Evolutionary conservation across 2,329 filamentous ascomycete genomes (phyloP).

Genomic region (Exserohilum turcica): DNA sequence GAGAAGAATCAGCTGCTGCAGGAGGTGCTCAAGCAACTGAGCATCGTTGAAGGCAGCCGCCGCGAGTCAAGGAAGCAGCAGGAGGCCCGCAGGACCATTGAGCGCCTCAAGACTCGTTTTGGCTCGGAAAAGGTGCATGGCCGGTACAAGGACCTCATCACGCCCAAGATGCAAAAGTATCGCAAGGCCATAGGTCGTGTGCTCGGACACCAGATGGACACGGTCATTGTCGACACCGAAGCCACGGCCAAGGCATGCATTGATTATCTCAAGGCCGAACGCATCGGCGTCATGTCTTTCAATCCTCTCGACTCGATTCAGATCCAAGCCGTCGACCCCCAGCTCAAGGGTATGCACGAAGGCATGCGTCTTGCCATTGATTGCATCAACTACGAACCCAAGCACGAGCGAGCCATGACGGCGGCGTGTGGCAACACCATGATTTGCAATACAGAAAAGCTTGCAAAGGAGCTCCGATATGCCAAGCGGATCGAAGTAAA

Average conservation of each 20-base stretch:
- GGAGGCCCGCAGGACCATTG: conserved; percentile 80
- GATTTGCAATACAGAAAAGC: conserved; percentile 84
- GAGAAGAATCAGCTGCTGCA: conserved; percentile 92
- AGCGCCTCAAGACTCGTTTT: conserved; percentile 85
- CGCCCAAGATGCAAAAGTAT: conserved; percentile 96
- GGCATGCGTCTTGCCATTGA: conserved; percentile 89
- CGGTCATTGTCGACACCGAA: conserved; percentile 92
- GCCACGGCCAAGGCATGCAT: conserved; percentile 95
- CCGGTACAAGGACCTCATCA: conserved; percentile 87
- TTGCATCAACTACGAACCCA: conserved; percentile 89
- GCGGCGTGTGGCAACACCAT: conserved; percentile 95
- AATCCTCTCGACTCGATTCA: conserved; percentile 98
- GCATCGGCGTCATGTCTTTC: conserved; percentile 86
- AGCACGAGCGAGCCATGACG: conserved; percentile 87
- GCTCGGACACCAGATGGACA: conserved; percentile 90
- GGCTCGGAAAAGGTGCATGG: conserved; percentile 78
- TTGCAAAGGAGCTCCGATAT: conserved; percentile 90
- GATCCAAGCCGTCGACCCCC: conserved; percentile 86
- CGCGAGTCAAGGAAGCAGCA: conserved; percentile 83
- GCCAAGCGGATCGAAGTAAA: conserved; percentile 85
- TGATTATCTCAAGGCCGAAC: conserved; percentile 88
- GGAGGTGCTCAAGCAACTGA: conserved; percentile 79
- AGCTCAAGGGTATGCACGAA: conserved; percentile 84
- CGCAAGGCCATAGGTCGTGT: conserved; percentile 92
- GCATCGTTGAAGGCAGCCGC: conserved; percentile 80